Conservation (phyloP, 75 land plant species). For the Pseudotsuga menziesii region DNA sequence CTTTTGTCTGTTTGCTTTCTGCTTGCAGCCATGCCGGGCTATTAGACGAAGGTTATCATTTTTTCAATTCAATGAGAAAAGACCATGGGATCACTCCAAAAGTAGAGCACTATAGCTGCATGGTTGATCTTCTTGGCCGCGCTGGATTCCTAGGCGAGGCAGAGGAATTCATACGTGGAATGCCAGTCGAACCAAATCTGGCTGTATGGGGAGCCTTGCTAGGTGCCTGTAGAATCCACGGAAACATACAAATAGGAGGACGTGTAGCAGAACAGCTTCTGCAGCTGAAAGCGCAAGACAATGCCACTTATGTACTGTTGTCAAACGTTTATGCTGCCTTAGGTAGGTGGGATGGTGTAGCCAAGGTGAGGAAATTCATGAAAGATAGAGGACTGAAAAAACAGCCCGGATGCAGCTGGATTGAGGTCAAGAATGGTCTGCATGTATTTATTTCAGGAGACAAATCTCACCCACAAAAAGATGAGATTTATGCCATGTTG, state of each 20-base stretch:
- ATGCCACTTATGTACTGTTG: conserved; percentile 24
- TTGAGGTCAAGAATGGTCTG: conserved; percentile 22
- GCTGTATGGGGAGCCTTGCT: conserved; percentile 24
- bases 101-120: conserved; percentile 2
- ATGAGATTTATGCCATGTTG: conserved; percentile 1
- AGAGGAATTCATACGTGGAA: background rate
- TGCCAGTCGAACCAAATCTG: background rate
- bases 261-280: conserved; percentile 6
- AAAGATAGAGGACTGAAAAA: conserved; percentile 6
- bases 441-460: conserved; percentile 37
- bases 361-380: conserved; percentile 3
- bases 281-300: conserved; percentile 15
- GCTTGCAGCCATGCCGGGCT: conserved; percentile 7
- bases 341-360: conserved; percentile 23
- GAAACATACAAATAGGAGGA: conserved; percentile 15
- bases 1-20: conserved; percentile 4
- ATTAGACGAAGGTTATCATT: background rate
- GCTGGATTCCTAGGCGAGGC: conserved; percentile 7
- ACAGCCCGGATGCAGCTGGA: conserved; percentile 26
- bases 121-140: conserved; percentile 13
- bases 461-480: conserved; percentile 2
- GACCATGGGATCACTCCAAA: background rate
- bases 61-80: conserved; percentile 6
- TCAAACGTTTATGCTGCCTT: conserved; percentile 15
- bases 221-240: conserved; percentile 19